Conservation (phyloP, 2,329 filamentous ascomycete species). For the Calonectria hongkongensis region DNA sequence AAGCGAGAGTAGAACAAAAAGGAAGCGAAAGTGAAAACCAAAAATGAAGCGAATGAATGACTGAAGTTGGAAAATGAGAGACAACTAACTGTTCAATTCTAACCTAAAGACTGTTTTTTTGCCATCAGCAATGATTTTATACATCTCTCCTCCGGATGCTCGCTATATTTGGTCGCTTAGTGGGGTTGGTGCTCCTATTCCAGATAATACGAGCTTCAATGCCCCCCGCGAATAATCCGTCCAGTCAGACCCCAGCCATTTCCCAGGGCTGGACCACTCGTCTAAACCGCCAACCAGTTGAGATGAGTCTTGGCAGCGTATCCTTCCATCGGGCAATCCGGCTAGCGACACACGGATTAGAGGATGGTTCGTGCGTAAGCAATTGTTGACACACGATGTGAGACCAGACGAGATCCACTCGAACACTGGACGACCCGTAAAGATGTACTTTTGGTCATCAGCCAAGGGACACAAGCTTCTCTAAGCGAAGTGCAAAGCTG, state of each 20-base stretch:
- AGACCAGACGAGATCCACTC: constrained; percentile 3
- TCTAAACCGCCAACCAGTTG: neutral
- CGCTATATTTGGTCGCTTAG: neutral
- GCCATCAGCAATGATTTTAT: neutral
- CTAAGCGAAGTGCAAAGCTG: neutral
- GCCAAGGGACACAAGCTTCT: neutral
- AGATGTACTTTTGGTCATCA: neutral
- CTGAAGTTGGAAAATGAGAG: neutral
- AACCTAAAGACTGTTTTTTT: neutral
- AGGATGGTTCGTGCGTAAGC: neutral
- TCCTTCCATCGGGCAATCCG: constrained; percentile 9
- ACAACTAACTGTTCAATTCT: neutral
- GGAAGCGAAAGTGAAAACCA: neutral
- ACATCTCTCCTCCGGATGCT: neutral
- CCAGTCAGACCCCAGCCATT: constrained; percentile 9
- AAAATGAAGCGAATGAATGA: neutral
- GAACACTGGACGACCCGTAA: neutral
- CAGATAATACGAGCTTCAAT: constrained; percentile 5
- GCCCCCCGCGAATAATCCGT: constrained; percentile 7
- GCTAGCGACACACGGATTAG: neutral
- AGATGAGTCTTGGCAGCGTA: neutral
- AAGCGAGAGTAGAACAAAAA: neutral
- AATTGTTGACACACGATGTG: neutral
- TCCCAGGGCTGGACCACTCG: neutral
- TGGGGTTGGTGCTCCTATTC: neutral